Base-by-base conservation (phyloP, 2,329 filamentous ascomycete genomes). In the Fonsecaea erecta region DNA sequence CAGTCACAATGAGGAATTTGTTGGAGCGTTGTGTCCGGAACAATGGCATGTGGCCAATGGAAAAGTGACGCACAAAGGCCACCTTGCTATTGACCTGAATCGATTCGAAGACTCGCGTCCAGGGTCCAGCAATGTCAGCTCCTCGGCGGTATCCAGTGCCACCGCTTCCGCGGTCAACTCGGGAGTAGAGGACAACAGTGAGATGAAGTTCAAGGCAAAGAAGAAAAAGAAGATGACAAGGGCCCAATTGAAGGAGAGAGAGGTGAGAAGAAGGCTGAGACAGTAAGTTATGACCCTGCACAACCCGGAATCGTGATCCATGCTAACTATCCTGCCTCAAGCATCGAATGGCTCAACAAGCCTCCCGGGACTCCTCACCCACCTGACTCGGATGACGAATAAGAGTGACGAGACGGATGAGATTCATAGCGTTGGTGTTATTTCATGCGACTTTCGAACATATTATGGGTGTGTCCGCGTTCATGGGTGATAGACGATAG, bases 1-100 rank as follows among this genome's bases (percentile, higher is more conserved):
- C 79, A 97, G 93, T 68, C 95, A 99, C 82, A 98, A 99, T 86
- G 93, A 98, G 76, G 95, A 99, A 79, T 99, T 99, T 74, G 93
- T 99, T 58, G 93, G 94, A 65, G 94, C 94, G 2, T 88, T 99
- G 11, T 95, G 95, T 80, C 91, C 91, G 3, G 96, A 99, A 82
- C 93, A 98, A 80, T 96, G 95, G 91, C 91, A 96, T 79, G 92
- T 99, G 70, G 89, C 87, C 62, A 92, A 94, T 73, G 95, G 95
- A 1, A 89, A 90, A 56, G 89, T 99, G 67, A 90, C 92, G 1
- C 89, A 93, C 80, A 92, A 92, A 76, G 92, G 92, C 72, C 87
- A 88, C 76, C 81, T 89, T 1, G 88, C 91, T 64, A 84, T 96
- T 69, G 83, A 86, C 60, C 82, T 90, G 48, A 91, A 94, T 77